Evolutionary conservation across 345 rosid species (phyloP).

Genomic region (Eucalyptus cloeziana): DNA sequence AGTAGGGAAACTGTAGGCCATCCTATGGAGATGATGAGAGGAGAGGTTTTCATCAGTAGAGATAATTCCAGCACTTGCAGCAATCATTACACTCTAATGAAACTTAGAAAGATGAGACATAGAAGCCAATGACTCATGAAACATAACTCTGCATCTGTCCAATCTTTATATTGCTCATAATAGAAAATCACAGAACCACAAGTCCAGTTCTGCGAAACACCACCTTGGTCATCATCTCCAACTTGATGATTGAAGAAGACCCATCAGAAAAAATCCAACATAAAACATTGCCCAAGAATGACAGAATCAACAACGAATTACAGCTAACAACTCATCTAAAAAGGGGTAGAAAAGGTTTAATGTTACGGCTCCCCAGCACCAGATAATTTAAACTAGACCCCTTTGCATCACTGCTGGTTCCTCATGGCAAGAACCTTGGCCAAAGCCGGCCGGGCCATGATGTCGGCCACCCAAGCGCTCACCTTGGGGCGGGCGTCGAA

Average conservation of each 20-base stretch:
- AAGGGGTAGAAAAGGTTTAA: constrained; percentile 32
- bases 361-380: constrained; percentile 40
- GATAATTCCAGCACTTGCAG: background rate
- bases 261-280: background rate
- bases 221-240: background rate
- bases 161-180: background rate
- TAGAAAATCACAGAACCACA: background rate
- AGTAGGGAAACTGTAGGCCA: too few species aligned
- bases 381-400: background rate
- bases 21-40: too few species aligned
- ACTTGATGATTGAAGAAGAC: background rate
- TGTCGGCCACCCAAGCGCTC: background rate
- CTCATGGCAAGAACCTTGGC: constrained; percentile 39
- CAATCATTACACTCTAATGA: background rate
- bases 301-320: background rate
- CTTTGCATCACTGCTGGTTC: background rate
- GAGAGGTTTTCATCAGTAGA: background rate
- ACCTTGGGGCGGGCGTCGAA: constrained; percentile 12
- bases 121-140: background rate
- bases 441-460: constrained; percentile 24
- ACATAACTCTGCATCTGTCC: background rate
- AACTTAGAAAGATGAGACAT: background rate
- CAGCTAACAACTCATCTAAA: too few species aligned
- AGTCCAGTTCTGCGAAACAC: background rate
- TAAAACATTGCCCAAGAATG: background rate